phyloP scores from a whole-genome alignment of 306 rosid genomes.

The Elaeagnus macrophylla region DNA sequence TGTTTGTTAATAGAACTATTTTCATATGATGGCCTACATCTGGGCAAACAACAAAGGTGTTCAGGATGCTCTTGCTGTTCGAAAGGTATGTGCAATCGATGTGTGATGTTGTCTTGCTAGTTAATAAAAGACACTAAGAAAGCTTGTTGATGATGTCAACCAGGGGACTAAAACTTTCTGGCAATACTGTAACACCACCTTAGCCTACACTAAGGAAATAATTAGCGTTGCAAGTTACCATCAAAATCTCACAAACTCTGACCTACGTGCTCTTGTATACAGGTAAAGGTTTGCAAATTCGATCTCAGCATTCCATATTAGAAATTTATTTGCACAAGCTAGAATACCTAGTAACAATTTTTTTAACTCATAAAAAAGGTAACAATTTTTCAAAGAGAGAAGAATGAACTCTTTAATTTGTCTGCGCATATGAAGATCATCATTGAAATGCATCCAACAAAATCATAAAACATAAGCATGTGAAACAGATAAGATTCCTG shows the following conservation, averaged over 20 bases:
- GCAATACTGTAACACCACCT: conserved; percentile 19
- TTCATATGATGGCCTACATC: conserved; percentile 7
- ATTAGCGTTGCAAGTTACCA: conserved; percentile 11
- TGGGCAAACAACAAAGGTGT: conserved; percentile 21
- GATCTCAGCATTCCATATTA: too few species aligned
- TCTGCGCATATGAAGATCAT: too few species aligned
- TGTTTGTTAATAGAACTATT: conserved; percentile 4
- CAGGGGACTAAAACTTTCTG: conserved; percentile 18
- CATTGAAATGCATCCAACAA: too few species aligned
- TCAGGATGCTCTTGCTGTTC: conserved; percentile 20
- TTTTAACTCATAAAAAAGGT: too few species aligned
- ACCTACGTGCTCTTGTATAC: conserved; percentile 13
- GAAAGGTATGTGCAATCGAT: conserved; percentile 8
- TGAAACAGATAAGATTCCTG: too few species aligned
- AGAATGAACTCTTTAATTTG: too few species aligned
- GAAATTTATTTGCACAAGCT: too few species aligned
- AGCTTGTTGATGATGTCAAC: background rate
- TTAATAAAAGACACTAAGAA: background rate
- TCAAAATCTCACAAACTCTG: conserved; percentile 15
- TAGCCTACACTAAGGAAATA: conserved; percentile 12
- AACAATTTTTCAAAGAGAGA: too few species aligned
- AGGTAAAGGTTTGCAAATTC: background rate
- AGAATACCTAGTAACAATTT: too few species aligned
- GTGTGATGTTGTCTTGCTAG: background rate
- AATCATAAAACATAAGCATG: too few species aligned